Conservation (phyloP, 306 rosid species). For the Fragaria ananassa region DNA sequence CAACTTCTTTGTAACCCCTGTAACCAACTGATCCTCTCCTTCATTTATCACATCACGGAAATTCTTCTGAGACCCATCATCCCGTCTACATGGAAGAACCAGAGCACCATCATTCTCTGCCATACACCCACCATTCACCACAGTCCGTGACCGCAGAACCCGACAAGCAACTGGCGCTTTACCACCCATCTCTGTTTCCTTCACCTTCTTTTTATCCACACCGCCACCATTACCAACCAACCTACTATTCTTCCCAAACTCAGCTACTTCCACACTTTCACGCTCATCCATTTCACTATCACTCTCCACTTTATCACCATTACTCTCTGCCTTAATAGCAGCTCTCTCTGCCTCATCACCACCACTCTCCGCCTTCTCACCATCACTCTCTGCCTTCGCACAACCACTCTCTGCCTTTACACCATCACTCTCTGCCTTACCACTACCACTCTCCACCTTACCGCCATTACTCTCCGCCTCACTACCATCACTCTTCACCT, state of each 20-base stretch:
- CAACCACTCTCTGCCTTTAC: neutral
- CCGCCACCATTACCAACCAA: constrained; percentile 28
- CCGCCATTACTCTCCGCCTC: neutral
- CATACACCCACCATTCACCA: constrained; percentile 24
- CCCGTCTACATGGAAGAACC: constrained; percentile 2
- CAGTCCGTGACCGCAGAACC: constrained; percentile 58
- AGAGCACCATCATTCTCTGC: constrained; percentile 30
- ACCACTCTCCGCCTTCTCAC: neutral
- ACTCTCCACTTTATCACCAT: neutral
- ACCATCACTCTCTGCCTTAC: neutral
- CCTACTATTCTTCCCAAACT: constrained; percentile 33
- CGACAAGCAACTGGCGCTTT: constrained; percentile 36
- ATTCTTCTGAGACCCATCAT: constrained; percentile 16
- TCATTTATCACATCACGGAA: too few relatives aligned
- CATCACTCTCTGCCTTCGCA: constrained; percentile 23
- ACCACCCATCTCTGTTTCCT: constrained; percentile 29
- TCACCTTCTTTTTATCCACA: constrained; percentile 24
- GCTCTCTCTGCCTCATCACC: neutral
- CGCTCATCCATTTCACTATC: constrained; percentile 31
- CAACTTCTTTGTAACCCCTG: neutral
- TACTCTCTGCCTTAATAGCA: neutral
- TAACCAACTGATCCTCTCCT: neutral
- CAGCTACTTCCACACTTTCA: constrained; percentile 37
- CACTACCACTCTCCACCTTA: neutral
- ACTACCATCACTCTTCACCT: neutral